These are phyloP conservation scores for Psilocybe sp. DNA, from an alignment of 768 basidiomycete genomes.

Conservation along the genomic window DNA sequence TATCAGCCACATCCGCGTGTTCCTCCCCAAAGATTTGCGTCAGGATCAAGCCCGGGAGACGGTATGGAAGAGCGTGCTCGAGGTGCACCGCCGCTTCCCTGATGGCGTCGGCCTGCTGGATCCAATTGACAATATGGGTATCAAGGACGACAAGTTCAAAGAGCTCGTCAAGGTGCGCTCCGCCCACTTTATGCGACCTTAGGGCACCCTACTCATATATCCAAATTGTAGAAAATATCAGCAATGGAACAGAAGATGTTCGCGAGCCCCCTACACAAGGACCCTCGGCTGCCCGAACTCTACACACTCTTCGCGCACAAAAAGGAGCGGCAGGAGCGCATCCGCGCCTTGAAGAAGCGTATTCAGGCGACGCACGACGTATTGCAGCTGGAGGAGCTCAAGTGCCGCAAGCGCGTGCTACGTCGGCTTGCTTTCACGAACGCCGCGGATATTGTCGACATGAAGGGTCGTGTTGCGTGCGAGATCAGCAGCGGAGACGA, in stretches of 20 bases:
- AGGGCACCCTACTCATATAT: neutral
- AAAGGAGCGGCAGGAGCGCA: conserved; percentile 61
- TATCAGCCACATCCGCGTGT: conserved; percentile 83
- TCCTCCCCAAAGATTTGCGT: conserved; percentile 88
- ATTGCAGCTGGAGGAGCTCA: conserved; percentile 94
- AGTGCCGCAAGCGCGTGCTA: conserved; percentile 90
- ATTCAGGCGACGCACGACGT: conserved; percentile 91
- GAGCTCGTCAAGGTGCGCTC: conserved; percentile 72
- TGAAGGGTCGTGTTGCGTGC: conserved; percentile 97
- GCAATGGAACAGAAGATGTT: conserved; percentile 85
- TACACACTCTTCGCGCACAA: conserved; percentile 82
- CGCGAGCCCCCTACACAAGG: conserved; percentile 73
- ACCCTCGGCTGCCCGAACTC: conserved; percentile 73
- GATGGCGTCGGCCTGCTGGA: conserved; percentile 85
- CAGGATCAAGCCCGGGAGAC: conserved; percentile 74
- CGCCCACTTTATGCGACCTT: conserved; percentile 8
- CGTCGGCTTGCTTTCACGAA: conserved; percentile 90
- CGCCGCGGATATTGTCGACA: conserved; percentile 88
- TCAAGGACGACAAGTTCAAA: conserved; percentile 92
- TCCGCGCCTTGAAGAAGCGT: conserved; percentile 78
- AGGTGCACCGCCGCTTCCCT: conserved; percentile 89
- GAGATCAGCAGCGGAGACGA: conserved; percentile 99
- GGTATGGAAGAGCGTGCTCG: conserved; percentile 85
- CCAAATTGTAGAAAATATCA: conserved; percentile 73
- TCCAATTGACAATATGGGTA: conserved; percentile 92